A percentile compares a stretch with the other conserved stretches of the same genome.
These are phyloP conservation scores for Biscogniauxia marginata DNA, from an alignment of 2,329 filamentous ascomycete genomes.

Conservation along the genomic window DNA sequence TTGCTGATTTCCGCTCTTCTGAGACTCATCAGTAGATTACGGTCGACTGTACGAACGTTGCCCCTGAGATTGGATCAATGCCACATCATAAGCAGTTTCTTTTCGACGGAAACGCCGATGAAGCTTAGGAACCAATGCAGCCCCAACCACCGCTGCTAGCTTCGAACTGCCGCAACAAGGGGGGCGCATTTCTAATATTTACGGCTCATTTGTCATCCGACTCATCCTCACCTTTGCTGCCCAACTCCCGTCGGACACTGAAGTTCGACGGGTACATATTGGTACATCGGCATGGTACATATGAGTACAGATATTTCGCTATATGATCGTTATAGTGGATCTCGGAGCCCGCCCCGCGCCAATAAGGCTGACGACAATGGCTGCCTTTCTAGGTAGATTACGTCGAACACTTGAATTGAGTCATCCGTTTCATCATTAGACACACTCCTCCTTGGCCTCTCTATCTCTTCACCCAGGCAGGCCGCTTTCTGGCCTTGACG, in stretches of 20 bases:
- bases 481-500: constrained; percentile 96
- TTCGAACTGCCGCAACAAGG: not conserved
- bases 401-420: not conserved
- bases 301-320: constrained; percentile 7
- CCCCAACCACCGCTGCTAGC: not conserved
- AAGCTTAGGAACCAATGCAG: constrained; percentile 3
- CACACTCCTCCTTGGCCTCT: constrained; percentile 4
- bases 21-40: too few relatives aligned
- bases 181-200: not conserved
- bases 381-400: constrained; percentile 8
- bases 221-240: not conserved
- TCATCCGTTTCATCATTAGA: constrained; percentile 1
- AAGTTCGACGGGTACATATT: constrained; percentile 22
- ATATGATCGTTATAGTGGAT: constrained; percentile 9
- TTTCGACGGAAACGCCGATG: constrained; percentile 11
- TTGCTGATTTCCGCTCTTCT: not conserved
- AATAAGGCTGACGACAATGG: constrained; percentile 11
- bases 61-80: not conserved
- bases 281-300: constrained; percentile 29
- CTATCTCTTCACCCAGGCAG: constrained; percentile 90
- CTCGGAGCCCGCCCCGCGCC: constrained; percentile 1
- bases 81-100: not conserved
- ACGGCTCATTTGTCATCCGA: constrained; percentile 4
- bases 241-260: constrained; percentile 7
- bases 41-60: not conserved